Evolutionary conservation across 306 rosid genomes (phyloP).

Genomic region (Glycine tomentella): DNA sequence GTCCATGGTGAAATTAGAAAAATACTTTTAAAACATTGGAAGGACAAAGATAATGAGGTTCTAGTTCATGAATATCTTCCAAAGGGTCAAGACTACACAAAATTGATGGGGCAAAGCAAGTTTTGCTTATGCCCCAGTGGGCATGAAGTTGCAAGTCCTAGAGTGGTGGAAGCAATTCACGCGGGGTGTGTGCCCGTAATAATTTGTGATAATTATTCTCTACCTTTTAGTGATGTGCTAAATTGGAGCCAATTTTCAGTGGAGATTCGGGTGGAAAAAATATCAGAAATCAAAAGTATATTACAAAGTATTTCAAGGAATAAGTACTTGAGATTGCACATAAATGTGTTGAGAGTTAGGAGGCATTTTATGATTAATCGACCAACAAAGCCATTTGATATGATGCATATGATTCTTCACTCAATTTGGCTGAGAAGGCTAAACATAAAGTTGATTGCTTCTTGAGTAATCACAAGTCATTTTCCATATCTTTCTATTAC

Average conservation of each 20-base stretch:
- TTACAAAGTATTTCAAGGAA: slow-evolving; percentile 50
- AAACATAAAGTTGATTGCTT: slow-evolving; percentile 34
- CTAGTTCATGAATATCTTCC: slow-evolving; percentile 64
- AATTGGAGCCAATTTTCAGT: slow-evolving; percentile 67
- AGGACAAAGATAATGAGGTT: slow-evolving; percentile 59
- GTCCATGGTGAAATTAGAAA: slow-evolving; percentile 59
- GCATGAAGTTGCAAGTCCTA: slow-evolving; percentile 77
- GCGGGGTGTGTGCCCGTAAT: slow-evolving; percentile 72
- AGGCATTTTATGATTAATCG: slow-evolving; percentile 65
- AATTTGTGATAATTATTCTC: slow-evolving; percentile 53
- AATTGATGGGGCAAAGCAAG: slow-evolving; percentile 60
- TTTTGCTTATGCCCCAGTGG: slow-evolving; percentile 83
- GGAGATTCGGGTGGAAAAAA: slow-evolving; percentile 50
- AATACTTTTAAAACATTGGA: slow-evolving; percentile 57
- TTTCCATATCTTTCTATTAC: neutral
- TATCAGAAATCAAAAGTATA: slow-evolving; percentile 62
- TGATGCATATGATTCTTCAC: slow-evolving; percentile 71
- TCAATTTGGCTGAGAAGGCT: slow-evolving; percentile 71
- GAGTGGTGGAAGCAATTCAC: slow-evolving; percentile 68
- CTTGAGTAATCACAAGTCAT: neutral
- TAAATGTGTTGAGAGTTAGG: slow-evolving; percentile 47
- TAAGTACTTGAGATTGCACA: slow-evolving; percentile 53
- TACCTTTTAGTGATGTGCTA: slow-evolving; percentile 70
- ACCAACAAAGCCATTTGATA: slow-evolving; percentile 68
- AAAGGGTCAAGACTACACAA: slow-evolving; percentile 52